phyloP scores from a whole-genome alignment of 78 protist genomes.

The Dictyostelium brefeldianum region DNA sequence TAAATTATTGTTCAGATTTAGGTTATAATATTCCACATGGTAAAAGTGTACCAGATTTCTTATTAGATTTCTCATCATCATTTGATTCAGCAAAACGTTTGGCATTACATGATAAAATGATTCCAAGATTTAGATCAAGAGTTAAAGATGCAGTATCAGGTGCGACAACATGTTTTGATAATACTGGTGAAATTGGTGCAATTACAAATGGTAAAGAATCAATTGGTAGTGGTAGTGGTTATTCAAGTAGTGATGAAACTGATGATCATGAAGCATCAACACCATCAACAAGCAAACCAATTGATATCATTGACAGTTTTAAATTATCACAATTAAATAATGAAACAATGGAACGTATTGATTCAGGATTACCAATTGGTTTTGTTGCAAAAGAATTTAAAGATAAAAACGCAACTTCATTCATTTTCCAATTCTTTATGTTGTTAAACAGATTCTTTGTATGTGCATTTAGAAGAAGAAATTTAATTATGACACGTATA shows the following conservation, averaged over 20 bases:
- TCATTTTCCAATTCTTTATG: not conserved
- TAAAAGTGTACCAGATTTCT: constrained; percentile 69
- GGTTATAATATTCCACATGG: not conserved
- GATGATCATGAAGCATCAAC: not conserved
- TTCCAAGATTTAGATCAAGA: not conserved
- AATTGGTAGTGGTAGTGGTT: not conserved
- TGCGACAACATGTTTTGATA: no score
- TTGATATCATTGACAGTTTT: constrained; percentile 49
- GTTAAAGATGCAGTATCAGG: no score
- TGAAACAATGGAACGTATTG: not conserved
- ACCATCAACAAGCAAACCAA: not conserved
- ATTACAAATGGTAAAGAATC: not conserved
- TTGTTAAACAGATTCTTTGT: constrained; percentile 38
- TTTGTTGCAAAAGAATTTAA: not conserved
- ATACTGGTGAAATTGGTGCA: not conserved
- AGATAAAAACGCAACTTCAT: constrained; percentile 22
- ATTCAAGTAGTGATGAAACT: not conserved
- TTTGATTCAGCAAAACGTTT: not conserved
- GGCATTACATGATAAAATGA: not conserved
- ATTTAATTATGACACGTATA: constrained; percentile 15
- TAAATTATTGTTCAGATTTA: constrained; percentile 17
- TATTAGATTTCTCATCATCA: constrained; percentile 44
- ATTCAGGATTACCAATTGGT: not conserved
- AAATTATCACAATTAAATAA: not conserved
- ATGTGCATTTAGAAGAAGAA: constrained; percentile 25